These are phyloP conservation scores for Dryadomyces quercivorus DNA, from an alignment of 2,329 filamentous ascomycete genomes.

Conservation along the genomic window DNA sequence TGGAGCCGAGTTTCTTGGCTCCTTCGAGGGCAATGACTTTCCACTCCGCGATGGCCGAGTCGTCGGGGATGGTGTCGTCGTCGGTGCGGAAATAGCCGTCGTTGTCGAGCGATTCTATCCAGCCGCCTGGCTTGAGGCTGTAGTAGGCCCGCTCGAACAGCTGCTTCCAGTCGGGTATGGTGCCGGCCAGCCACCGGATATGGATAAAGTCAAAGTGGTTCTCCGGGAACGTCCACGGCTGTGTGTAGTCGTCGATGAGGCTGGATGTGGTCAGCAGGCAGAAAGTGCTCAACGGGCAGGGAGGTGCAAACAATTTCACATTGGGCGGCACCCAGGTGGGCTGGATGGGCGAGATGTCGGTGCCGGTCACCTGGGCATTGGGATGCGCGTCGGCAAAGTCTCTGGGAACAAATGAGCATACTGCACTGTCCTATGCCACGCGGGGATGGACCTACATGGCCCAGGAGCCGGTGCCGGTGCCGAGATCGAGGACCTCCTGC, in stretches of 20 bases:
- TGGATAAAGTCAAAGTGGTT: slow-evolving; percentile 45
- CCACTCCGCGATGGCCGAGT: slow-evolving; percentile 14
- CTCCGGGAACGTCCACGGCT: slow-evolving; percentile 31
- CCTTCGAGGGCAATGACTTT: slow-evolving; percentile 7
- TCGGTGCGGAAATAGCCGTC: slow-evolving; percentile 12
- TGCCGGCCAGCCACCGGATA: slow-evolving; percentile 38
- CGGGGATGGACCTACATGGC: not conserved
- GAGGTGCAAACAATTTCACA: not conserved
- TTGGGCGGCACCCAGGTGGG: not conserved
- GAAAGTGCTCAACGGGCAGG: not conserved
- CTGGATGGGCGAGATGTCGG: not conserved
- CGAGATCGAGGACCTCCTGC: not conserved
- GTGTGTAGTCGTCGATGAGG: slow-evolving; percentile 49
- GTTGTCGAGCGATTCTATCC: slow-evolving; percentile 14
- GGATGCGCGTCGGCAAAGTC: slow-evolving; percentile 1
- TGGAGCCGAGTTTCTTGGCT: not conserved
- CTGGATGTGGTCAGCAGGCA: not conserved
- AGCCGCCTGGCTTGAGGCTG: slow-evolving; percentile 40
- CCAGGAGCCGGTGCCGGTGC: slow-evolving; percentile 1
- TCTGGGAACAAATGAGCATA: not conserved
- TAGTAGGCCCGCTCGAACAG: slow-evolving; percentile 34
- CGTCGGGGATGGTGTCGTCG: slow-evolving; percentile 13
- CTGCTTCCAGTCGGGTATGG: slow-evolving; percentile 37
- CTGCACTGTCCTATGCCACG: not conserved
- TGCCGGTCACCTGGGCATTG: not conserved